Evolutionary conservation across 2,329 filamentous ascomycete species (phyloP).

Genomic region (Ophiocordyceps australis): DNA sequence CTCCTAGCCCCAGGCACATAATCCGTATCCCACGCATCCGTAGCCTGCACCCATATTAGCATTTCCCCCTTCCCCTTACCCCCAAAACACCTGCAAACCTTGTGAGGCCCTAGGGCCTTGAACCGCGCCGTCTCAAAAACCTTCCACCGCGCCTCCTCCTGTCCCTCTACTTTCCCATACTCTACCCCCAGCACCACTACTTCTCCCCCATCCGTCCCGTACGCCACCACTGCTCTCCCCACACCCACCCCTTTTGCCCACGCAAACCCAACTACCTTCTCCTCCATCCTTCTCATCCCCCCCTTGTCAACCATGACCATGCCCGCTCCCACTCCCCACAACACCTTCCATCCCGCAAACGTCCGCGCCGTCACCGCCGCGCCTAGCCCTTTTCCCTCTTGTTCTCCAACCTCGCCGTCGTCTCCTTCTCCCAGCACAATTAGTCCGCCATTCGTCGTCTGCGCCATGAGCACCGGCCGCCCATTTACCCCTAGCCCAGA

Average conservation of each 20-base stretch:
- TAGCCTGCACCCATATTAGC: constrained; percentile 9
- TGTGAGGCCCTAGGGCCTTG: constrained; percentile 24
- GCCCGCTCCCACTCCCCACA: constrained; percentile 37
- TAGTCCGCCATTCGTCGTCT: constrained; percentile 30
- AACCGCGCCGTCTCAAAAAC: constrained; percentile 33
- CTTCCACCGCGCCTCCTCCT: constrained; percentile 22
- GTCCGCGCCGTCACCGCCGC: constrained; percentile 18
- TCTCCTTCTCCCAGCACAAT: constrained; percentile 30
- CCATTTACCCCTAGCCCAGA: constrained; percentile 34
- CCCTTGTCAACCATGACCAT: constrained; percentile 24
- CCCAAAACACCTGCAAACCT: no score
- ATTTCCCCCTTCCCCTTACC: no score
- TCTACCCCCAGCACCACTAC: constrained; percentile 32
- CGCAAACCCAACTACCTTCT: constrained; percentile 30
- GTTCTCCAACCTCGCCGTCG: constrained; percentile 9
- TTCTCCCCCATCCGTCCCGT: constrained; percentile 29
- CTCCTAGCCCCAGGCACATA: constrained; percentile 27
- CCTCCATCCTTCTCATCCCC: constrained; percentile 17
- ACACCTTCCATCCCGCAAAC: constrained; percentile 30
- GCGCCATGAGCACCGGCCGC: constrained; percentile 29
- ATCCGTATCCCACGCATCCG: constrained; percentile 23
- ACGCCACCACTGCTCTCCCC: constrained; percentile 28
- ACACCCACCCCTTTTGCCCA: constrained; percentile 27
- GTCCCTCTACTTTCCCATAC: constrained; percentile 8
- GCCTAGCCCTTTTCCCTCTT: no score